Base-by-base conservation (phyloP, 2,329 filamentous ascomycete species). In the Colletotrichum melonis region DNA sequence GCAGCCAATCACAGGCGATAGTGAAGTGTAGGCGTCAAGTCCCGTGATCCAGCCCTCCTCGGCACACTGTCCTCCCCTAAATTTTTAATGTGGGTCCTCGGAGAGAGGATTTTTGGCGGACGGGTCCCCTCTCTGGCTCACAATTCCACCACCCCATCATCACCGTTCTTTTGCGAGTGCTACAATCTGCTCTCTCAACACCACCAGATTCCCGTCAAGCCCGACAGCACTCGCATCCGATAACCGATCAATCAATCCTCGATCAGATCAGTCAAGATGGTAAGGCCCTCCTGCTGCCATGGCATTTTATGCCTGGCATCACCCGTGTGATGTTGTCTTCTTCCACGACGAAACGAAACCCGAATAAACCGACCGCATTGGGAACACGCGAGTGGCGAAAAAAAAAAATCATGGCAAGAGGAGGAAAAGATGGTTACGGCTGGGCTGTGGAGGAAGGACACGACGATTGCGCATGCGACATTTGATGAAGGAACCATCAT, bases 201-300 rank as follows among this genome's bases (percentile, higher is more conserved):
- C 77, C 83, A 81, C 82, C 86, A 88, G 86, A 88, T 88, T 88
- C 87, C 52, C 82, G 84, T 84, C 85, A 86, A 85, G 80, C 82
- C 84, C 83, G 42, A 80, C 81, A 77, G 81, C 79, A 81, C 85
- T 88, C 87, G 85, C 86, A 84, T 49, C 79, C 81, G 79, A 84
- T 81, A 79, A 80, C 80, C 77, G 77, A 79, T 76, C 80, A 77
- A 79, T 76, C 80, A 80, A 83, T 80, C 83, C 46, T 52, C 63
- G 72, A 74, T 72, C 72, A 82, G 87, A 87, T 88, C 85, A 89
- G 87, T 87, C 90, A 92, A 92, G 84, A 93, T 93, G 91, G 91
- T 93, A 89, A 91, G 90, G 82, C 49, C 55, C 69, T 74, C 63
- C 74, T 63, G 64, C 70, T 73, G 67, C 74, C 70, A 56, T 74